These are phyloP conservation scores for Malus fusca DNA, from an alignment of 306 rosid species.

Conservation along the genomic window DNA sequence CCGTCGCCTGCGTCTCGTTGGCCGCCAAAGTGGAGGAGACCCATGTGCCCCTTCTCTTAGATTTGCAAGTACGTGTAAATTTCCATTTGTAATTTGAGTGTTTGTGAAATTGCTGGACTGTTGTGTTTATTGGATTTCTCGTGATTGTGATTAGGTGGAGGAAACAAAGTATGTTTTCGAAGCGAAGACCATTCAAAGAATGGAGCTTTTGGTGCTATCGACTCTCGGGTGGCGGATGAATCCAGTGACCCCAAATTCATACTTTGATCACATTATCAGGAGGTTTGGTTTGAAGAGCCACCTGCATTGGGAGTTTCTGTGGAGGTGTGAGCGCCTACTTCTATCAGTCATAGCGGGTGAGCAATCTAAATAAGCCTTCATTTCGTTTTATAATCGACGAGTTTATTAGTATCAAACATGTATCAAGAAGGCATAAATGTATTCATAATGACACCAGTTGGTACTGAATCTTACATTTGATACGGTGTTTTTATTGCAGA, in stretches of 20 bases:
- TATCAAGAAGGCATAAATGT: not conserved
- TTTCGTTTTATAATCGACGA: not conserved
- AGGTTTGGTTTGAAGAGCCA: slow-evolving; percentile 66
- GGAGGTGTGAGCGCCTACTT: slow-evolving; percentile 67
- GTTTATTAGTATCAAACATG: not conserved
- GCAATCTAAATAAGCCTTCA: not conserved
- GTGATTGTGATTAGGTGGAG: slow-evolving; percentile 48
- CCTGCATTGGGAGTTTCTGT: slow-evolving; percentile 66
- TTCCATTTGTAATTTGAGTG: slow-evolving; percentile 20
- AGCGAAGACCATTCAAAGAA: slow-evolving; percentile 79
- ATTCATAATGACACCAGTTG: not conserved
- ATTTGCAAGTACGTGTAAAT: slow-evolving; percentile 60
- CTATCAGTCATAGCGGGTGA: slow-evolving; percentile 59
- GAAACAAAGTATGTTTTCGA: slow-evolving; percentile 69
- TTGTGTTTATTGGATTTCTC: not conserved
- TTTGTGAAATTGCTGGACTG: slow-evolving; percentile 37
- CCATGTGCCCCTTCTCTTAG: slow-evolving; percentile 67
- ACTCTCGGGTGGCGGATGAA: slow-evolving; percentile 90
- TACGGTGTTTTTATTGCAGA: slow-evolving; percentile 34
- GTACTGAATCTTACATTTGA: not conserved
- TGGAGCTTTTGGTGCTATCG: slow-evolving; percentile 87
- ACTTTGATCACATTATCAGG: slow-evolving; percentile 71
- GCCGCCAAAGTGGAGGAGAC: slow-evolving; percentile 94
- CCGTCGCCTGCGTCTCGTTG: slow-evolving; percentile 74
- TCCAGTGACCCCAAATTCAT: slow-evolving; percentile 85